Conservation (phyloP, 495 filamentous ascomycete genomes). For the Lasiosphaeriaceae sp. region DNA sequence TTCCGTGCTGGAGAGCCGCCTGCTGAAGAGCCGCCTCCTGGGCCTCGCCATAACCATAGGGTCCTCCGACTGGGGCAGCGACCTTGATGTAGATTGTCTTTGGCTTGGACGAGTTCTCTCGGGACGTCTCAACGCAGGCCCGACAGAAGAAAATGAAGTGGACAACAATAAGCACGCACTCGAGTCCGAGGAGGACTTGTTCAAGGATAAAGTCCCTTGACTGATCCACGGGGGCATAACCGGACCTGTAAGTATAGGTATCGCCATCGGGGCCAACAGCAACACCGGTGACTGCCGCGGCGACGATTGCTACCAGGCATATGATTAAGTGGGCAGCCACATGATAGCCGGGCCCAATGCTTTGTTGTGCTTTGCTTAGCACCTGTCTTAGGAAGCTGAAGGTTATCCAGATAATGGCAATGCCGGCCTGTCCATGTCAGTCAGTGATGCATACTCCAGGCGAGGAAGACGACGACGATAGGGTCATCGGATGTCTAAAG, state of each 20-base stretch:
- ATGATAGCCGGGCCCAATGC: conserved; percentile 36
- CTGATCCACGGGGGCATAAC: neutral
- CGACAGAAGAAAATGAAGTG: conserved; percentile 42
- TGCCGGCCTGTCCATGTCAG: conserved; percentile 21
- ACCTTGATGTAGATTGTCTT: conserved; percentile 11
- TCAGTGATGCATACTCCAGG: too few species aligned
- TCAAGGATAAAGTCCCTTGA: neutral
- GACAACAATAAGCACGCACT: conserved; percentile 13
- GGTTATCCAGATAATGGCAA: conserved; percentile 33
- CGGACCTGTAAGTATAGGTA: conserved; percentile 3
- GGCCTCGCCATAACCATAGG: neutral
- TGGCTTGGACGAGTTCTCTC: conserved; percentile 17
- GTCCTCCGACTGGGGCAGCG: neutral
- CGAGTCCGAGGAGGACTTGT: conserved; percentile 19
- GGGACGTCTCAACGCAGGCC: conserved; percentile 41
- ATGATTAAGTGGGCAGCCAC: conserved; percentile 35
- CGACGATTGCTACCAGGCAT: conserved; percentile 17
- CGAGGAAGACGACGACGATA: too few species aligned
- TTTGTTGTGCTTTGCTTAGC: conserved; percentile 17
- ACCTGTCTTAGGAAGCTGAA: conserved; percentile 32
- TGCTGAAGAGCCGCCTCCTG: neutral
- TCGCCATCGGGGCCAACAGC: neutral
- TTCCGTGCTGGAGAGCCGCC: neutral
- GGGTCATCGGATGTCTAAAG: neutral
- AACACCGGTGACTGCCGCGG: conserved; percentile 10